Evolutionary conservation across 345 rosid species (phyloP), one percentile per base, ranked within the genome.

Genomic region (Iberis pinnata): DNA sequence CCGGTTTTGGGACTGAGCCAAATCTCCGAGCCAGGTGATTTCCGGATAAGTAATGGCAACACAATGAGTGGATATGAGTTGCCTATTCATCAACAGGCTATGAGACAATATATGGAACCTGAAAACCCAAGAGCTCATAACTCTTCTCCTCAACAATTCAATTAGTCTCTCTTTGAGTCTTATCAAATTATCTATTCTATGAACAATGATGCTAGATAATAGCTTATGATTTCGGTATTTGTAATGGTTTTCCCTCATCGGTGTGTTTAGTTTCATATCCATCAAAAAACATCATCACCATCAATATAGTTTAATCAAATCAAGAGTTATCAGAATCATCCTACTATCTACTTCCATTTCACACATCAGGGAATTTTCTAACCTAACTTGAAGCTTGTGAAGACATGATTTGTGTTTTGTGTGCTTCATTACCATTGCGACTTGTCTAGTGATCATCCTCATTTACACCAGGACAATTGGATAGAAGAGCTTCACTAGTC

Each of bases 401-500:
- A 56, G 20, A 24, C n/a, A n/a, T n/a, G n/a, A n/a, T n/a, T n/a
- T n/a, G n/a, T n/a, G n/a, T 18, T 26, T 50, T 18, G 35, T 18
- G 38, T 11, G 58, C 35, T 50, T 9, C 48, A 52, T 24, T 18
- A 44, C 33, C 43, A 7, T 22, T 37, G 25, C 25, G 11, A 53
- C 43, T 46, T 18, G 47, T 47, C 66, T 69, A 75, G 66, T 74
- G 98, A 62, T 84, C 89, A 68, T 84, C 96, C 69, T 92, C 96
- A 26, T 77, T 66, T 20, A 63, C 69, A 31, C 95, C 98, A 25
- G 96, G 96, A 83, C 95, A 92, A 68, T 65, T 62, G 45, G 84
- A 73, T 32, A 68, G 35, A 46, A 92, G 89, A 49, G 80, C 84
- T 75, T 87, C 96, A 43, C 20, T n/a, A 25, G 96, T 72, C 48